Evolutionary conservation across 2,329 filamentous ascomycete species (phyloP), one percentile per base, ranked within the genome.

Genomic region (Xylaria sp.): DNA sequence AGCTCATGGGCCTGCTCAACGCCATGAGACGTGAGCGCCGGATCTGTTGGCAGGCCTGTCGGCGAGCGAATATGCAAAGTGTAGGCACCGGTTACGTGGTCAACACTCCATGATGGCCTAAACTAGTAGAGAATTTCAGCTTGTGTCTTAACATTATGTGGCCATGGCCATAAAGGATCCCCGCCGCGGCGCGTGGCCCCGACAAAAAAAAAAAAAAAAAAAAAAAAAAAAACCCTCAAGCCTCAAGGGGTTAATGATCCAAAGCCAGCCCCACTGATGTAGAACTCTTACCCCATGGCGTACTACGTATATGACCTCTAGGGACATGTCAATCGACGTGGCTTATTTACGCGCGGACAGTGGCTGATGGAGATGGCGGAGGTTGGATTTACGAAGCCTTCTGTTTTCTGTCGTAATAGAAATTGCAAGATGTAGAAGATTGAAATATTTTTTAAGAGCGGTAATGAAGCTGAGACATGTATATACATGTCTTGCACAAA

Each of bases 1-100:
- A 98, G 86, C 81, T 98, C 90, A 69, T 88, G 85, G 25, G 94
- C 90, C 83, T 99, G 96, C 60, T 89, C 86, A 48, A 97, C 91
- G 66, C 96, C 96, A 77, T 98, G 91, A 25, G 92, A 90, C 8
- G 94, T 94, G 74, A 99, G 87, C 10, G 93, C 91, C 54, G 94
- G 94, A 78, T 99, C 96, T 29, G 92, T 92, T 3, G 94, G 87
- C 71, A 97, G 94, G 62, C 93, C 92, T 5, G 96, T 98, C 0
- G 96, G 95, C 44, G 93, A 93, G 50, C 86, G 89, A 72, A 96
- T 89, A 67, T 85, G 85, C 27, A 92, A 84, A 63, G 86, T 87
- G 83, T 98, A 98, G 74, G 86, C 86, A 62, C 96, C 95, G 44
- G 93, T 95, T 69, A 86, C 83, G 54, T 90, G 89, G 81, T 98